A percentile compares a stretch with the other conserved stretches of the same genome.
Conservation (phyloP, 495 filamentous ascomycete species). For the Penicillium coffeae region DNA sequence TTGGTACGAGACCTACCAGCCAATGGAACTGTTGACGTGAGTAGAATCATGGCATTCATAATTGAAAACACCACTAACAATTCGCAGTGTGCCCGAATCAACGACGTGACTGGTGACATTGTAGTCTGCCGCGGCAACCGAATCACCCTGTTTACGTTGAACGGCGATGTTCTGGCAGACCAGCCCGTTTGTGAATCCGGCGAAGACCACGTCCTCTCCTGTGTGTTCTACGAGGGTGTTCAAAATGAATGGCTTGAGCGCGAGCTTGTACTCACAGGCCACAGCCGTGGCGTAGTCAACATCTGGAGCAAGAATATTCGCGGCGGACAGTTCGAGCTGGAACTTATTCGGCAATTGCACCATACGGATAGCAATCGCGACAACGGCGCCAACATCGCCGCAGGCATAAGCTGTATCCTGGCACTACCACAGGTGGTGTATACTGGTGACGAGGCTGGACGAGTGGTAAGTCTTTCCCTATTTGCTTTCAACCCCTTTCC, state of each 20-base stretch:
- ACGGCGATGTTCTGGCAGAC: conserved; percentile 75
- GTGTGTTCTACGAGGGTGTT: conserved; percentile 89
- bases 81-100: conserved; percentile 76
- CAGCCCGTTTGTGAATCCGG: conserved; percentile 68
- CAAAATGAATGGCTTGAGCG: conserved; percentile 92
- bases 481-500: not conserved
- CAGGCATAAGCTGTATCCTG: conserved; percentile 82
- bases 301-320: conserved; percentile 55
- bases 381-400: conserved; percentile 68
- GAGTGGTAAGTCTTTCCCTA: conserved; percentile 56
- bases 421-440: conserved; percentile 83
- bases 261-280: conserved; percentile 83
- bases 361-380: conserved; percentile 73
- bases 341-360: conserved; percentile 72
- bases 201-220: conserved; percentile 72
- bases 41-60: conserved; percentile 3
- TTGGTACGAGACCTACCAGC: conserved; percentile 74
- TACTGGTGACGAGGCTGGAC: conserved; percentile 86
- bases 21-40: conserved; percentile 49
- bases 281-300: conserved; percentile 79
- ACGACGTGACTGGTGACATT: conserved; percentile 85
- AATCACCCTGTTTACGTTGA: conserved; percentile 80
- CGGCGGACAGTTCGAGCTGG: conserved; percentile 53
- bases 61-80: too few relatives aligned
- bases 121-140: conserved; percentile 73